These are phyloP conservation scores for Aspergillus pseudonomiae DNA, from an alignment of 2,329 filamentous ascomycete genomes.

Conservation along the genomic window DNA sequence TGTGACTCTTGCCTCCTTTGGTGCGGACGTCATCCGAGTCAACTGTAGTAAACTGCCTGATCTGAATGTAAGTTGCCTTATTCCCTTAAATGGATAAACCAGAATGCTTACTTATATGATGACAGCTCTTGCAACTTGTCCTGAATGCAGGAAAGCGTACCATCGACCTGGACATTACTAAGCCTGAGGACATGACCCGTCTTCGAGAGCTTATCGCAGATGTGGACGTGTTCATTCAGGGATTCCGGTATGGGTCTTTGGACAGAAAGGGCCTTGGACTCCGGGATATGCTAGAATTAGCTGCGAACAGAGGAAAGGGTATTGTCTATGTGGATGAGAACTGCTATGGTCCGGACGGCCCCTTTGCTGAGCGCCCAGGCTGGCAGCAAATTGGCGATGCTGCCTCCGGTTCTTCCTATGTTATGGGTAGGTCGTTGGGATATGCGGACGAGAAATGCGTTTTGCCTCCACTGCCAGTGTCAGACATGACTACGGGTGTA, in stretches of 20 bases:
- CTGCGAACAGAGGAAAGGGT: conserved; percentile 44
- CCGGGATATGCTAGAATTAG: conserved; percentile 46
- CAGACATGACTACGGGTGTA: conserved; percentile 29
- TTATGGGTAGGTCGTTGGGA: conserved; percentile 40
- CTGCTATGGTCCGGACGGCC: conserved; percentile 54
- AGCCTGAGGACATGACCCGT: conserved; percentile 42
- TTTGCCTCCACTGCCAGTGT: conserved; percentile 25
- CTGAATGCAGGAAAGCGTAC: conserved; percentile 30
- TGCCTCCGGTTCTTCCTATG: conserved; percentile 42
- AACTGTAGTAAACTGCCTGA: conserved; percentile 47
- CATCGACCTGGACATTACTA: conserved; percentile 50
- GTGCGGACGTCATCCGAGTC: conserved; percentile 52
- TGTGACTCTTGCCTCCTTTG: conserved; percentile 47
- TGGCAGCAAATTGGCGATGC: conserved; percentile 58
- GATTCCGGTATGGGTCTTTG: conserved; percentile 53
- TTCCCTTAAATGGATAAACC: background rate
- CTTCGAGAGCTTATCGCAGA: conserved; percentile 49
- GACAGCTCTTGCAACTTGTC: conserved; percentile 25
- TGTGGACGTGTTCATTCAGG: conserved; percentile 59
- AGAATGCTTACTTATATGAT: background rate
- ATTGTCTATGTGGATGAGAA: conserved; percentile 56
- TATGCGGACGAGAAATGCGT: conserved; percentile 20
- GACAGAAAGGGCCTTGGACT: conserved; percentile 34
- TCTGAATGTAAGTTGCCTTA: conserved; percentile 26
- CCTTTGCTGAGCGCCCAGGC: conserved; percentile 49